Conservation (phyloP, 2,329 filamentous ascomycete species). For the Aspergillus vadensis region DNA sequence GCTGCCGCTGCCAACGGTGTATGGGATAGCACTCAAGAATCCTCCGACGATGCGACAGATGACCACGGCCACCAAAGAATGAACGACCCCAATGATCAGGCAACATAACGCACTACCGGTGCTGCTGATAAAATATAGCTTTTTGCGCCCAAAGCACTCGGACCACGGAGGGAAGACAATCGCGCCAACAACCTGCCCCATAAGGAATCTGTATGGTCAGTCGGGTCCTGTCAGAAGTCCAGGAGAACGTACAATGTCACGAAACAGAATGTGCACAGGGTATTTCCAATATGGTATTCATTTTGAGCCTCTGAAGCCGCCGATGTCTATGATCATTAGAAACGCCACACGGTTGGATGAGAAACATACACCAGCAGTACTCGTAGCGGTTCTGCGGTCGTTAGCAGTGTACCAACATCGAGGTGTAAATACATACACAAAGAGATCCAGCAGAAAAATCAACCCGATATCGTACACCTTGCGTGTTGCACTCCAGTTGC, state of each 20-base stretch:
- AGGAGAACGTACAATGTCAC: constrained; percentile 8
- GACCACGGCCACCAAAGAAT: constrained; percentile 35
- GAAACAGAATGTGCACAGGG: constrained; percentile 20
- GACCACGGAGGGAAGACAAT: constrained; percentile 37
- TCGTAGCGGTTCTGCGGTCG: constrained; percentile 14
- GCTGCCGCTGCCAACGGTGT: constrained; percentile 49
- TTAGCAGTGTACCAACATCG: background rate
- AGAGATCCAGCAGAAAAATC: constrained; percentile 28
- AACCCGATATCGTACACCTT: constrained; percentile 28
- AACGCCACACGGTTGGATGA: background rate
- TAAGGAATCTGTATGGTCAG: constrained; percentile 24
- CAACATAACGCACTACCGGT: constrained; percentile 25
- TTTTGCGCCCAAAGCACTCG: constrained; percentile 36
- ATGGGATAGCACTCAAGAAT: constrained; percentile 49
- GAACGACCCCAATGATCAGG: constrained; percentile 40
- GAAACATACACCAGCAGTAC: constrained; percentile 17
- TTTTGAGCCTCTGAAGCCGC: constrained; percentile 18
- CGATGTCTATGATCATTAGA: constrained; percentile 11
- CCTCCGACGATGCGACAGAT: constrained; percentile 47
- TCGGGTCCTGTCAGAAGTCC: background rate
- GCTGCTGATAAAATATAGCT: constrained; percentile 31
- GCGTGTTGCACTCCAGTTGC: constrained; percentile 24
- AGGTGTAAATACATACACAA: constrained; percentile 13
- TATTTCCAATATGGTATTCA: constrained; percentile 18
- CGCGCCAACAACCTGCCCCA: constrained; percentile 32